Evolutionary conservation across 2,329 filamentous ascomycete genomes (phyloP), one percentile per base, ranked within the genome.

Genomic region (Acrocalymma vagum): DNA sequence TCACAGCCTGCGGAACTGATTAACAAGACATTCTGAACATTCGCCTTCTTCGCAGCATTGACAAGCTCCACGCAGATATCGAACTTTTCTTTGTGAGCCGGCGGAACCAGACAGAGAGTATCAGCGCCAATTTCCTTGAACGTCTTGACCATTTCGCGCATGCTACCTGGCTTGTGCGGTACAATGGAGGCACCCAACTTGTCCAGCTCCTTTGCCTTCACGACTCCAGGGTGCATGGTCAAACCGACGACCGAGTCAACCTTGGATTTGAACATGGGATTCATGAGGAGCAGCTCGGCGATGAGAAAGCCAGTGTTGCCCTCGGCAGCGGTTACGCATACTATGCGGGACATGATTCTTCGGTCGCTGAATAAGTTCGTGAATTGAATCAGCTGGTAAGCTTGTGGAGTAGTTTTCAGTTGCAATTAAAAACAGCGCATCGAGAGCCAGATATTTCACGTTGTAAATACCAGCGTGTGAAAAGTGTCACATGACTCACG

Each of bases 221-320:
- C 51, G 11, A 67, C 59, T 5, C 62, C 41, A 0, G 75, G 72
- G 32, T 79, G 40, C 2, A 78, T 53, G 4, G 72, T 38, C 22
- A 80, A 62, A 9, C 70, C 72, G 17, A 62, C 66, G 25, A 81
- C 57, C 9, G 67, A 70, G 48, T 65, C 60, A 46, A 78, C 56
- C 39, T 74, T 69, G 15, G 59, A 59, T 11, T 64, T 67, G 64
- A 80, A 79, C 15, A 70, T 61, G 6, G 53, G 48, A 20, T 76
- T 53, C 15, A 66, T 73, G 30, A 79, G 70, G 27, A 79, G 66
- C 6, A 79, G 67, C 50, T 80, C 75, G 25, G 75, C 73, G 50
- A 80, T 78, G 42, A 74, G 62, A 48, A 76, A 78, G 48, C 77
- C 77, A 4, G 76, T 79, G 39, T 79, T 68, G 53, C 78, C 77